phyloP scores from a whole-genome alignment of 352 stramenopile genomes.

The Phytophthora idaei region DNA sequence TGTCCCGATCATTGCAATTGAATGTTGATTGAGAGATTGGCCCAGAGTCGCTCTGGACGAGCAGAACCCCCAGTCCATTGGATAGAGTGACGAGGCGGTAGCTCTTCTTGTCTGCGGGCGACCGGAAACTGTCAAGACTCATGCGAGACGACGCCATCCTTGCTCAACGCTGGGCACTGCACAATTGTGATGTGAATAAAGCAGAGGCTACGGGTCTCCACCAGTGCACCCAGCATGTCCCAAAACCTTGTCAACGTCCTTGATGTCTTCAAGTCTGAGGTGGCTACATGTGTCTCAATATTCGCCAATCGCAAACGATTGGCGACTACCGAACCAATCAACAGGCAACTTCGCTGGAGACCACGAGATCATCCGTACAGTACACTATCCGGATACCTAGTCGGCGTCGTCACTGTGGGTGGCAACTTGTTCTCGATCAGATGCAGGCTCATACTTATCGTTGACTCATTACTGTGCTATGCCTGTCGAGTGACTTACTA shows the following conservation, averaged over 20 bases:
- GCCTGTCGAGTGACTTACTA: neutral
- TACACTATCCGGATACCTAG: too few species aligned
- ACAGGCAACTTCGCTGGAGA: too few species aligned
- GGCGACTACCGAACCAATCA: too few species aligned
- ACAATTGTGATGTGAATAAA: slow-evolving; percentile 9
- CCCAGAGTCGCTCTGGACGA: slow-evolving; percentile 57
- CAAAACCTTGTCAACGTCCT: slow-evolving; percentile 23
- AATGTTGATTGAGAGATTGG: neutral
- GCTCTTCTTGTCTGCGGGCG: slow-evolving; percentile 65
- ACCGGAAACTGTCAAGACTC: slow-evolving; percentile 59
- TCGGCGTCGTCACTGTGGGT: too few species aligned
- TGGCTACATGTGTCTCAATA: slow-evolving; percentile 14
- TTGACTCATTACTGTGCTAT: neutral
- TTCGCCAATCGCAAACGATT: slow-evolving; percentile 7
- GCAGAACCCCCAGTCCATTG: slow-evolving; percentile 70
- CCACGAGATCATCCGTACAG: too few species aligned
- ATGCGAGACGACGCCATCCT: slow-evolving; percentile 16
- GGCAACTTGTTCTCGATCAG: too few species aligned
- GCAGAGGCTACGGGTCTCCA: neutral
- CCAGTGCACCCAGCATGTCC: slow-evolving; percentile 16
- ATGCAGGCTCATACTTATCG: neutral
- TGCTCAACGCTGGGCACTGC: neutral
- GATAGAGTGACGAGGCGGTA: slow-evolving; percentile 70
- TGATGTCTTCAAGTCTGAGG: slow-evolving; percentile 17
- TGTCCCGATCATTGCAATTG: slow-evolving; percentile 4